phyloP scores from a whole-genome alignment of 2,329 filamentous ascomycete species.

The Hypoxylon sp. region DNA sequence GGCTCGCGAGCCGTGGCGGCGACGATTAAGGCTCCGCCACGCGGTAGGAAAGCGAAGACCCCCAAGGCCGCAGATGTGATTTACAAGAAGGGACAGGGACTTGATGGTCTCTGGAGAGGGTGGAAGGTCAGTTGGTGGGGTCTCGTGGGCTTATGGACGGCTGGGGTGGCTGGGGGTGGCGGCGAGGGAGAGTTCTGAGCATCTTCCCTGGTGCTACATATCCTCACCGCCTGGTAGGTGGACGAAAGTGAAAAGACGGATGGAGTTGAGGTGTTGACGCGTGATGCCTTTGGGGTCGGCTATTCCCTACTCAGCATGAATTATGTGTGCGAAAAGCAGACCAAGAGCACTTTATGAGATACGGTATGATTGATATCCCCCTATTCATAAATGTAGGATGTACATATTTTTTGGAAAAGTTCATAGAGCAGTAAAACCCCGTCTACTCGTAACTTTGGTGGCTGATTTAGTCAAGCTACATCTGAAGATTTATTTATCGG shows the following conservation, averaged over 20 bases:
- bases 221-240: background rate
- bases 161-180: slow-evolving; percentile 71
- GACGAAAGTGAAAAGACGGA: slow-evolving; percentile 15
- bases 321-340: slow-evolving; percentile 24
- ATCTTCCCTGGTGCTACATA: background rate
- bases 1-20: slow-evolving; percentile 69
- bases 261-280: slow-evolving; percentile 31
- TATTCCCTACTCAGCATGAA: slow-evolving; percentile 35
- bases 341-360: slow-evolving; percentile 53
- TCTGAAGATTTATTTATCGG: background rate
- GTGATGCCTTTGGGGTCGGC: slow-evolving; percentile 5
- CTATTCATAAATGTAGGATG: slow-evolving; percentile 44
- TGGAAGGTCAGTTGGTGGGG: slow-evolving; percentile 87
- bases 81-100: slow-evolving; percentile 73
- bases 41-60: slow-evolving; percentile 52
- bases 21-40: slow-evolving; percentile 46
- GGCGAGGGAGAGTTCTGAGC: slow-evolving; percentile 71
- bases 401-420: slow-evolving; percentile 29
- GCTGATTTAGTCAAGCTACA: background rate
- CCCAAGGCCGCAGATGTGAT: slow-evolving; percentile 58
- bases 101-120: slow-evolving; percentile 77
- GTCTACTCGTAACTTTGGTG: slow-evolving; percentile 32
- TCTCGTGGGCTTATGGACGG: slow-evolving; percentile 79
- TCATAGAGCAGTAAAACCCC: slow-evolving; percentile 22
- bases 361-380: slow-evolving; percentile 61